These are phyloP conservation scores for Kodamaea hsintzibuensis DNA, from an alignment of 805 yeast genomes.

Conservation along the genomic window DNA sequence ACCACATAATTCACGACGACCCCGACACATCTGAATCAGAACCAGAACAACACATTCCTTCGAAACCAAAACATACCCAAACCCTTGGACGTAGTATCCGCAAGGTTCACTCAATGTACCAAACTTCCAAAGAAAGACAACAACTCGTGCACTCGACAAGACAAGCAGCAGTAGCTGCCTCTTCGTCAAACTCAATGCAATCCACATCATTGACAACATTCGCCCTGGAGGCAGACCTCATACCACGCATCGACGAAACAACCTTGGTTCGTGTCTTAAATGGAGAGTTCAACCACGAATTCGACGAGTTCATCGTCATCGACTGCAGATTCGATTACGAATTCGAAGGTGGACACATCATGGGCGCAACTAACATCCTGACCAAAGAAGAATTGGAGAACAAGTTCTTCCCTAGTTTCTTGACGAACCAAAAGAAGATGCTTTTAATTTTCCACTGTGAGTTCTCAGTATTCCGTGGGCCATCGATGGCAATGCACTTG, in stretches of 20 bases:
- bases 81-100: conserved; percentile 49
- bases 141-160: background rate
- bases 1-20: background rate
- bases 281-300: conserved; percentile 50
- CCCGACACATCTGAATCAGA: background rate
- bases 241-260: conserved; percentile 64
- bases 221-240: conserved; percentile 50
- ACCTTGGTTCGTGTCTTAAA: conserved; percentile 59
- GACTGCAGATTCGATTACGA: conserved; percentile 96
- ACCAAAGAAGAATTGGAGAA: conserved; percentile 67
- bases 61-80: conserved; percentile 11
- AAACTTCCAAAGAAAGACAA: conserved; percentile 39
- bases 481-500: conserved; percentile 83
- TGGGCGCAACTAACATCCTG: conserved; percentile 75
- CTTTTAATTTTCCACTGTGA: conserved; percentile 91
- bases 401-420: conserved; percentile 10
- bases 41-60: conserved; percentile 32
- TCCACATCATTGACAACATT: conserved; percentile 25
- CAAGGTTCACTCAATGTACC: conserved; percentile 56
- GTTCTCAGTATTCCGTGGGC: conserved; percentile 91
- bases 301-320: conserved; percentile 59
- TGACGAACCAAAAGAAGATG: conserved; percentile 27
- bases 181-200: background rate
- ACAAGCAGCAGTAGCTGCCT: background rate
- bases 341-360: conserved; percentile 89